phyloP scores from a whole-genome alignment of 2,329 filamentous ascomycete genomes.

The Cercospora sojina region DNA sequence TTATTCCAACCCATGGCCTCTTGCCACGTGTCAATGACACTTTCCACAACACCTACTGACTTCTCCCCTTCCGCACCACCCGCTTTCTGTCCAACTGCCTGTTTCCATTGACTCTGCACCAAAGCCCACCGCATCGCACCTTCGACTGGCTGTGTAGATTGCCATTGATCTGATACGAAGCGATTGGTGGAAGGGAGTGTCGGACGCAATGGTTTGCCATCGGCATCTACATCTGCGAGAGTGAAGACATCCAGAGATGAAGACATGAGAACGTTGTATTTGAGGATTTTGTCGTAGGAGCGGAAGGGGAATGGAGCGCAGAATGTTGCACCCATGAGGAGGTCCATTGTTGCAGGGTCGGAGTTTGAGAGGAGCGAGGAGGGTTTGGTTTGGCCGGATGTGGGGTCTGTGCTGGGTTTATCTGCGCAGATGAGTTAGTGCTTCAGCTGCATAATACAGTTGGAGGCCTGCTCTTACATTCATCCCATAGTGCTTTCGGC shows the following conservation, averaged over 20 bases:
- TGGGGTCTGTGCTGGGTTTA: background rate
- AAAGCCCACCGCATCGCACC: background rate
- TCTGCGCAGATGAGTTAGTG: background rate
- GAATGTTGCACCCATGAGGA: background rate
- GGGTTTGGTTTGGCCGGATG: background rate
- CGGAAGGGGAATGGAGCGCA: background rate
- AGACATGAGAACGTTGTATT: constrained; percentile 6
- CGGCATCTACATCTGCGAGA: background rate
- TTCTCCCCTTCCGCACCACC: background rate
- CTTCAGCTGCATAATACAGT: too few relatives aligned
- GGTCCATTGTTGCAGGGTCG: background rate
- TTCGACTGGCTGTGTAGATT: background rate
- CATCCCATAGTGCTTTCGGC: background rate
- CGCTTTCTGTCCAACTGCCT: background rate
- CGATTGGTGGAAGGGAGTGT: background rate
- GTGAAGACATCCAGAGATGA: background rate
- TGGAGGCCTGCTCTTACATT: background rate
- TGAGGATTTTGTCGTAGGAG: constrained; percentile 1
- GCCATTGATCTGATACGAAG: background rate
- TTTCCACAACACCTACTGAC: background rate
- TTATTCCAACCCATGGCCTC: background rate
- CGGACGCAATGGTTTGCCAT: background rate
- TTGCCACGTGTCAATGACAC: background rate
- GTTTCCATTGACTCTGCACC: background rate
- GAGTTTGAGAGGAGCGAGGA: background rate